A percentile compares a stretch with the other conserved stretches of the same genome.
phyloP scores from a whole-genome alignment of 345 rosid species.

The Rubroshorea leprosula region DNA sequence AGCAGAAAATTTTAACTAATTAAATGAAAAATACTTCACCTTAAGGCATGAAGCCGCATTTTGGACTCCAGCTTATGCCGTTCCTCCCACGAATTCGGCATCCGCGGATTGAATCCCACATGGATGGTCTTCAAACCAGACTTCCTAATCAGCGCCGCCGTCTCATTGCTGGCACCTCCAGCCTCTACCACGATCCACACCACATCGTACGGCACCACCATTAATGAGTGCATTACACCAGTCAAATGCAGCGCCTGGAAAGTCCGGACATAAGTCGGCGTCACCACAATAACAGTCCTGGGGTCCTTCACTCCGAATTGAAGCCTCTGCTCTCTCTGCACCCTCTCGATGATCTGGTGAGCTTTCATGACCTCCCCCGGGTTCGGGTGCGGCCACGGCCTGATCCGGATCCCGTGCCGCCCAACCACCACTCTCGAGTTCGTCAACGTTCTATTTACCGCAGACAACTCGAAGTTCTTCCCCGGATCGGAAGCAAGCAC shows the following conservation, averaged over 20 bases:
- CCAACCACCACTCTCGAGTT: slow-evolving; percentile 86
- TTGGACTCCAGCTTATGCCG: slow-evolving; percentile 61
- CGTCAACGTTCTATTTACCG: slow-evolving; percentile 31
- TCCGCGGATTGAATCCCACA: slow-evolving; percentile 51
- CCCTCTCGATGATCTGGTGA: slow-evolving; percentile 79
- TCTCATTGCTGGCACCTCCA: slow-evolving; percentile 75
- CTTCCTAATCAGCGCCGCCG: slow-evolving; percentile 54
- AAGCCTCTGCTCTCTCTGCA: slow-evolving; percentile 79
- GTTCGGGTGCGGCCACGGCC: slow-evolving; percentile 98
- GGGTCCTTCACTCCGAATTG: slow-evolving; percentile 69
- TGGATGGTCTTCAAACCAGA: slow-evolving; percentile 64
- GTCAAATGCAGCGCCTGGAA: slow-evolving; percentile 88
- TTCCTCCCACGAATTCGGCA: slow-evolving; percentile 78
- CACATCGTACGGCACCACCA: slow-evolving; percentile 83
- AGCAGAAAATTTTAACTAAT: neutral
- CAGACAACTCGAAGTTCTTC: slow-evolving; percentile 20
- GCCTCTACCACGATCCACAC: slow-evolving; percentile 98
- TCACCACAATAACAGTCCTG: slow-evolving; percentile 60
- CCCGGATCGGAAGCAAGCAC: slow-evolving; percentile 23
- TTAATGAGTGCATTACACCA: slow-evolving; percentile 87
- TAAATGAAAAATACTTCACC: slow-evolving; percentile 27
- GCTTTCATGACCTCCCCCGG: slow-evolving; percentile 91
- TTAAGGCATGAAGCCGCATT: slow-evolving; percentile 83
- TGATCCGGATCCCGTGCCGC: slow-evolving; percentile 99
- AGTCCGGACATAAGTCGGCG: slow-evolving; percentile 92